Evolutionary conservation across 1,284 basidiomycete genomes (phyloP), one percentile per base, ranked within the genome.

Genomic region (Bondarzewia mesenterica): DNA sequence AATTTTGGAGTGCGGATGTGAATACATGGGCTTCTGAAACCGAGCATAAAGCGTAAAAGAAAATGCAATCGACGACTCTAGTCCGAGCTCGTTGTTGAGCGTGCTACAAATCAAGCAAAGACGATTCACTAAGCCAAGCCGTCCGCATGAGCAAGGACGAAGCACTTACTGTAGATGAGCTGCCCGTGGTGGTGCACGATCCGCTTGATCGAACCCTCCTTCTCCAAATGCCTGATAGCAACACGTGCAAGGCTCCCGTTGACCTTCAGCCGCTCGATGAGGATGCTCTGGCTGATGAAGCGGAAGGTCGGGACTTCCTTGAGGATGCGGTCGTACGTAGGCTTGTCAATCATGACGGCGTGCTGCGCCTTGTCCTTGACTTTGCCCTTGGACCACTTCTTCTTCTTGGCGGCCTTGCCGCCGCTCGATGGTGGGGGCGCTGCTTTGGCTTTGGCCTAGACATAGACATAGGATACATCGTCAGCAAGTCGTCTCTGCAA

Each of bases 341-440:
- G 57, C 78, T 95, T 93, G 80, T 96, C 93, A 64, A 96, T 85
- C 61, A 85, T 77, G 69, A 98, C 94, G 64, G 89, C 82, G 79
- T 95, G 92, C 66, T 87, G 85, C 63, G 90, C 92, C 85, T 97
- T 97, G 77, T 97, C 93, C 86, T 97, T 97, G 70, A 97, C 93
- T 76, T 96, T 96, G 71, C 94, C 94, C 82, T 98, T 98, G 60
- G 93, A 97, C 94, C 94, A 98, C 83, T 98, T 98, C 88, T 98
- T 98, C 83, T 98, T 98, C 82, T 97, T 97, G 57, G 86, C 85
- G 62, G 85, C 71, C 69, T 90, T 90, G 62, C 87, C 85, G 57
- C 84, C 83, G 52, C 80, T 72, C 50, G 81, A 70, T 54, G 83
- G 62, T 58, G 85, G 70, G 61, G 80, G 68, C 63, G 69, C 68